Conservation (phyloP, 2,329 filamentous ascomycete species). For the Phialemoniopsis sp. region DNA sequence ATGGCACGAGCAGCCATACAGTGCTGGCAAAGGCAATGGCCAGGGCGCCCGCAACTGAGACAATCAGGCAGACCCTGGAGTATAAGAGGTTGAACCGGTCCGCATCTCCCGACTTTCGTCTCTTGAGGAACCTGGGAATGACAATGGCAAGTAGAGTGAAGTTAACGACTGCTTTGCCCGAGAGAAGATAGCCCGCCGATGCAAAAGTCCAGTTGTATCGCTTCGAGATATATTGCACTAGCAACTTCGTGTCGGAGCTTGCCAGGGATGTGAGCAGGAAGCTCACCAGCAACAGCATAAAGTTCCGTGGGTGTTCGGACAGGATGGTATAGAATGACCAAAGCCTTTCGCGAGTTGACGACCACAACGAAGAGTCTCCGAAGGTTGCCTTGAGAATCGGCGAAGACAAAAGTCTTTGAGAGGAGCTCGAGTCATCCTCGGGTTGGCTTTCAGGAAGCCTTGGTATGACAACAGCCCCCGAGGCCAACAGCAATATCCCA, state of each 20-base stretch:
- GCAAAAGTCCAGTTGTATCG: constrained; percentile 42
- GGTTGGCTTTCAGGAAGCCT: constrained; percentile 16
- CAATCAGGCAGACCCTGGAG: constrained; percentile 27
- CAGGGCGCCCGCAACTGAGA: constrained; percentile 35
- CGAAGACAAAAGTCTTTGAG: constrained; percentile 20
- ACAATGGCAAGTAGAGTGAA: constrained; percentile 36
- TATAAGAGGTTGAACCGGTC: constrained; percentile 22
- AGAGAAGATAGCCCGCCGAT: constrained; percentile 41
- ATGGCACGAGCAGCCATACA: constrained; percentile 34
- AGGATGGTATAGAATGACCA: constrained; percentile 23
- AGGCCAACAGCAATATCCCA: constrained; percentile 27
- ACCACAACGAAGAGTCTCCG: too few species aligned
- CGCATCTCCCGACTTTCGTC: not conserved
- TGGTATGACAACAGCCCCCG: constrained; percentile 24
- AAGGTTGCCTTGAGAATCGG: constrained; percentile 26
- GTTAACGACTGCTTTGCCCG: constrained; percentile 42
- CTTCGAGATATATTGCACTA: constrained; percentile 46
- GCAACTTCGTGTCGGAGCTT: constrained; percentile 45
- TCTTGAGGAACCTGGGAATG: constrained; percentile 30
- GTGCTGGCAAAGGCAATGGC: constrained; percentile 33
- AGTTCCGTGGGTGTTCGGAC: constrained; percentile 32
- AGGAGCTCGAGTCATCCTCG: too few species aligned
- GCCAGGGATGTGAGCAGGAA: constrained; percentile 44
- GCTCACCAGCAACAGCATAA: constrained; percentile 34
- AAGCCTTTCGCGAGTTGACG: too few species aligned